Evolutionary conservation across 2,329 filamentous ascomycete genomes (phyloP).

Genomic region (Curvularia eragrostidis): DNA sequence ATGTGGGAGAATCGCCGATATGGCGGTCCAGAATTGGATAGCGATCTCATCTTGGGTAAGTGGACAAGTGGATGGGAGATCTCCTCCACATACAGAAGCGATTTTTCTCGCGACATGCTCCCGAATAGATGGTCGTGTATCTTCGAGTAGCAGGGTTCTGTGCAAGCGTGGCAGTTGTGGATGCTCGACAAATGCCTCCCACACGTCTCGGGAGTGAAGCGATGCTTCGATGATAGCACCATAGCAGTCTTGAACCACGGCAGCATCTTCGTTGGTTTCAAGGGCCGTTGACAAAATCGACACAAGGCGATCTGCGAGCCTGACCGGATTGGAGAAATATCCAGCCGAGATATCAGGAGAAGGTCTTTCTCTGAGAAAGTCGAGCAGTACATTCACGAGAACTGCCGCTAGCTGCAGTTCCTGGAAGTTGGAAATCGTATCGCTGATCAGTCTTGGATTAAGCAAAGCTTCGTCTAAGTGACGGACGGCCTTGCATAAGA

Average conservation of each 20-base stretch:
- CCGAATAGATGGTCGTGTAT: conserved; percentile 33
- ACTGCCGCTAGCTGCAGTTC: conserved; percentile 38
- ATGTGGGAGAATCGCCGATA: conserved; percentile 41
- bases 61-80: conserved; percentile 43
- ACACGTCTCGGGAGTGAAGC: conserved; percentile 43
- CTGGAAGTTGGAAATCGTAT: conserved; percentile 27
- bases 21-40: conserved; percentile 43
- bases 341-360: conserved; percentile 36
- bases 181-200: conserved; percentile 42
- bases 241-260: conserved; percentile 35
- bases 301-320: conserved; percentile 43
- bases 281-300: conserved; percentile 34
- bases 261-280: conserved; percentile 22
- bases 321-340: conserved; percentile 43
- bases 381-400: conserved; percentile 38
- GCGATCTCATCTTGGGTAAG: conserved; percentile 40
- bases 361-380: conserved; percentile 48
- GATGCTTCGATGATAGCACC: conserved; percentile 47
- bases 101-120: conserved; percentile 39
- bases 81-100: conserved; percentile 45
- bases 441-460: conserved; percentile 33
- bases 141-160: conserved; percentile 38
- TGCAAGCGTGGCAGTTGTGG: conserved; percentile 37
- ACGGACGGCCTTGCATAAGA: conserved; percentile 41
- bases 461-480: conserved; percentile 41